phyloP scores from a whole-genome alignment of 306 rosid species.

The Acacia acuminata region DNA sequence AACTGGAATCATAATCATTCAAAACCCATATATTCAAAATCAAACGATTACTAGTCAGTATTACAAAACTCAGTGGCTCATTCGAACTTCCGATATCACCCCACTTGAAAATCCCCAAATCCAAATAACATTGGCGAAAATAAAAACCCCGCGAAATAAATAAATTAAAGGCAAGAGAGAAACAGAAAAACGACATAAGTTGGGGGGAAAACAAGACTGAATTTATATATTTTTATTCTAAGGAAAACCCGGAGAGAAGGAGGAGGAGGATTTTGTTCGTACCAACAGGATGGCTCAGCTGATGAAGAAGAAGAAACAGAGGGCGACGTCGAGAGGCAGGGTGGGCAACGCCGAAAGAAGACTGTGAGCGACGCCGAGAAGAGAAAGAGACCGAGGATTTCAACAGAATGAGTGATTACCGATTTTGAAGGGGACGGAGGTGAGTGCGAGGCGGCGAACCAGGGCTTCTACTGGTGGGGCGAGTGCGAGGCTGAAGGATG shows the following conservation, averaged over 20 bases:
- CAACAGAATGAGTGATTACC: not conserved
- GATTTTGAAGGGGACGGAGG: no score
- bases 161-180: not conserved
- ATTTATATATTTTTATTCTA: not conserved
- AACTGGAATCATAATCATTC: not conserved
- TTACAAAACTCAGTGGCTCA: not conserved
- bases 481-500: no score
- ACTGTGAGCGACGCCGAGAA: no score
- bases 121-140: not conserved
- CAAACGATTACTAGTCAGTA: accelerated
- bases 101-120: not conserved
- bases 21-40: not conserved
- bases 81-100: not conserved
- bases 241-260: not conserved
- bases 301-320: not conserved
- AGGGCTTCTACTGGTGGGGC: no score
- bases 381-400: not conserved
- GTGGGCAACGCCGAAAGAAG: not conserved
- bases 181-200: not conserved
- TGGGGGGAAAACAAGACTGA: not conserved
- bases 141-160: not conserved
- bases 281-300: not conserved
- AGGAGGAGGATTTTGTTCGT: not conserved
- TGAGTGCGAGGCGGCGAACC: no score
- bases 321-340: not conserved